Conservation (phyloP, 176 grass and related monocot genomes). For the Triticum timopheevii region DNA sequence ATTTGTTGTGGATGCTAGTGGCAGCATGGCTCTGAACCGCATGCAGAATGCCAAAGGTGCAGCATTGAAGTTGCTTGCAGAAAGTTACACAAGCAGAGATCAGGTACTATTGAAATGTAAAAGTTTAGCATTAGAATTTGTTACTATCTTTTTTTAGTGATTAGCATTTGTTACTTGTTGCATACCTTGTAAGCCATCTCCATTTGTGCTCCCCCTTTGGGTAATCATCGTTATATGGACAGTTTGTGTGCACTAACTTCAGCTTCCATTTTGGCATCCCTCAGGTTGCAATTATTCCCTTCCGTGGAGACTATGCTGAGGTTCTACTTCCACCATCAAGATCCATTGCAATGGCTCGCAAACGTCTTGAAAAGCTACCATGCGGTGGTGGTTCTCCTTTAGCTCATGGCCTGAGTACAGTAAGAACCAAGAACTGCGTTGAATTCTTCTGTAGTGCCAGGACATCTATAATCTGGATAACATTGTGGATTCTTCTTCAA, state of each 20-base stretch:
- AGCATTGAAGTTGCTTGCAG: conserved; percentile 86
- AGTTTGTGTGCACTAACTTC: conserved; percentile 13
- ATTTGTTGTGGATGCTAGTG: conserved; percentile 98
- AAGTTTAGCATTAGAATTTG: neutral
- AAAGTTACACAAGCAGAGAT: conserved; percentile 99
- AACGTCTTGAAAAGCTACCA: conserved; percentile 93
- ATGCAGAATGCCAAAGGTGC: conserved; percentile 99
- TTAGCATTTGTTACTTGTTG: neutral
- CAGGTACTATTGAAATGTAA: conserved; percentile 50
- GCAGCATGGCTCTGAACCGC: conserved; percentile 98
- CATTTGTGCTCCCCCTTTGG: neutral
- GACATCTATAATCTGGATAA: conserved; percentile 14
- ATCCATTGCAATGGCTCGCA: conserved; percentile 98
- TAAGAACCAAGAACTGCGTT: conserved; percentile 42
- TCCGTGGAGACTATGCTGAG: conserved; percentile 98
- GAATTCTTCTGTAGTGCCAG: neutral
- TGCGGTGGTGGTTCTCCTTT: conserved; percentile 97
- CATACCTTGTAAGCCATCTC: conserved; percentile 1
- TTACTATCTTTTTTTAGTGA: neutral
- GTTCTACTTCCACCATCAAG: conserved; percentile 95
- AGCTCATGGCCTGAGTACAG: conserved; percentile 93
- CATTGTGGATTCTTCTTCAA: conserved; percentile 28
- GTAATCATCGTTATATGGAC: conserved; percentile 11
- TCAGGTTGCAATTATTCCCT: conserved; percentile 97
- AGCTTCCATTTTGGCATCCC: conserved; percentile 14